Evolutionary conservation across 208 protist species (phyloP).

Genomic region (Leishmania tropica): DNA sequence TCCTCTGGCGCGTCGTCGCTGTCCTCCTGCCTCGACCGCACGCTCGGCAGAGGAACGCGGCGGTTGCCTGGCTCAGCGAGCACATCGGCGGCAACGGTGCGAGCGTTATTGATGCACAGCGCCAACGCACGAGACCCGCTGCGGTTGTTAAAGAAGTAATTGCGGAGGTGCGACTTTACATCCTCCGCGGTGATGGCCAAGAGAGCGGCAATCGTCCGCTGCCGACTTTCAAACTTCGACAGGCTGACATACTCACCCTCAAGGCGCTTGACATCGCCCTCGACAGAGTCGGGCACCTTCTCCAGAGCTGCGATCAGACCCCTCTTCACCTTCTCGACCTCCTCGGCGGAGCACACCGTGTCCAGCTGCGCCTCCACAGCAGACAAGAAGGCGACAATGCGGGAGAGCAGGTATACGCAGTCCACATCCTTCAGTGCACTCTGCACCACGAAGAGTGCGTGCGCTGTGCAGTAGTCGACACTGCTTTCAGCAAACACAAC

Average conservation of each 20-base stretch:
- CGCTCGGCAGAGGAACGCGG: conserved; percentile 7
- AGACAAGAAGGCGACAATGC: conserved; percentile 68
- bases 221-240: conserved; percentile 31
- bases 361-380: conserved; percentile 49
- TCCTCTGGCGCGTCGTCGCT: neutral
- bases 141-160: conserved; percentile 45
- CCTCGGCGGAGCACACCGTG: conserved; percentile 36
- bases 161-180: conserved; percentile 43
- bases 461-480: conserved; percentile 25
- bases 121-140: conserved; percentile 38
- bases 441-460: conserved; percentile 63
- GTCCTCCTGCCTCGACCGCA: conserved; percentile 6
- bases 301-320: conserved; percentile 45
- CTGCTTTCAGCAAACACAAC: conserved; percentile 47
- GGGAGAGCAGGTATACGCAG: conserved; percentile 68
- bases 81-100: conserved; percentile 14
- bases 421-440: conserved; percentile 59
- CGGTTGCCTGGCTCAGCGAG: conserved; percentile 9
- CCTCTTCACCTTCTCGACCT: conserved; percentile 41
- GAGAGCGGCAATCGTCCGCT: conserved; percentile 44
- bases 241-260: conserved; percentile 37
- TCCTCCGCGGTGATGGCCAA: conserved; percentile 30
- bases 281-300: conserved; percentile 56
- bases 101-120: conserved; percentile 46
- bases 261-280: conserved; percentile 39